Base-by-base conservation (phyloP, 169 alveolate genomes). In the Ichthyophthirius multifiliis region DNA sequence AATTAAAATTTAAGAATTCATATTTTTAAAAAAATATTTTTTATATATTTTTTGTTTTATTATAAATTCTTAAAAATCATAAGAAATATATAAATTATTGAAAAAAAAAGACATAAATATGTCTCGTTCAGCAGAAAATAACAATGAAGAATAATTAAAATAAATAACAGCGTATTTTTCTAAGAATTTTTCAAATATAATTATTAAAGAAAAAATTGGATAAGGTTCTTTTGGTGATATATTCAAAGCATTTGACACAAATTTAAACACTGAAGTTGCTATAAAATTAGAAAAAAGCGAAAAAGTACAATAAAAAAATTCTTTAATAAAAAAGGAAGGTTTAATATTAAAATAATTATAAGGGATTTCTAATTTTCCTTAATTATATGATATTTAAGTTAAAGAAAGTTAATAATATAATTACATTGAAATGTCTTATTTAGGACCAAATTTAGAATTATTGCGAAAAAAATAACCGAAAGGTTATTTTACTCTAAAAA, bases 201-300 rank as follows among this genome's bases (percentile, higher is more conserved):
- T 27, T 27, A 39, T 55, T 55, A 23, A 27, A 27, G 71, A 55
- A 55, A 55, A 55, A 55, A 27, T 55, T 27, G 71, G 71, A 27
- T 55, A 55, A 27, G 71, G 71, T 20, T 55, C 71, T 18, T 55
- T 55, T 55, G 71, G 71, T 55, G 71, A 55, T 55, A 55, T 55
- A 27, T 55, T 10, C 31, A 55, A 55, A 18, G 71, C 31, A 9
- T 55, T 34, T 34, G 71, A 55, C 18, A 55, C 43, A 6, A 55
- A 55, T n/a, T 16, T 34, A 3, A 39, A 16, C 9, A 16, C 20
- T 27, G 23, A 39, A 39, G 71, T 39, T 4, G 71, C 71, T 27
- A 55, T 55, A 39, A 55, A 55, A 55, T 55, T 55, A 27, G 71
- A 55, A 55, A 55, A 55, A 27, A 55, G 31, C 23, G 71, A 55